Evolutionary conservation across 1,284 basidiomycete species (phyloP), one percentile per base, ranked within the genome.

Genomic region (Porogramme epimiltina): DNA sequence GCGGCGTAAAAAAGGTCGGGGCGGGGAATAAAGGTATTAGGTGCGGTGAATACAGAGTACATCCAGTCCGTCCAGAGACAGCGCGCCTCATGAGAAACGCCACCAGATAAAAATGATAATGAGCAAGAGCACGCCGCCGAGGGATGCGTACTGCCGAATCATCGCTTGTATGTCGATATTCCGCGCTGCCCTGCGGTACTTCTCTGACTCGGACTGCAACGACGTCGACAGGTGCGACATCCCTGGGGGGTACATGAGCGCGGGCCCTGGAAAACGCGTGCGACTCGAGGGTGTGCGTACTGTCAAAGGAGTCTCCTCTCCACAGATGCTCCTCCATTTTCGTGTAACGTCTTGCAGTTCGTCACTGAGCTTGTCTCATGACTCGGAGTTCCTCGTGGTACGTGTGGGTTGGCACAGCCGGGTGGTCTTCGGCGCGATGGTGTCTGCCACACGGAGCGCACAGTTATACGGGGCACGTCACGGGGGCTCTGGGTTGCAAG

Each of bases 201-300:
- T 98, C 73, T 97, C 91, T 24, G 95, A 97, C 73, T 99, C 96
- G 48, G 95, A 92, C 44, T 94, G 87, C 42, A 99, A 78, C n/a
- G 94, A 97, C 1, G 91, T 93, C n/a, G 95, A 98, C 58, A 99
- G 79, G 67, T 95, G 91, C 22, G 95, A 98, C 96, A 99, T 99
- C 67, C 89, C 93, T 95, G n/a, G 1, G 61, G 48, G 28, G 47
- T 9, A 25, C 16, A 34, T 38, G n/a, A n/a, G n/a, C n/a, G 45
- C 40, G 48, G 42, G 39, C 41, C 11, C 37, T 31, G 41, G 37
- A 15, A 42, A 31, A 18, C 38, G 4, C 23, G 15, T 24, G 23
- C 24, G 6, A 38, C 36, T 37, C 9, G 10, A n/a, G 26, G 23
- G 36, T 36, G 33, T 25, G 70, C 89, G 63, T 65, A 95, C 95